Conservation (phyloP, 345 rosid species). For the Erucastrum elatum region DNA sequence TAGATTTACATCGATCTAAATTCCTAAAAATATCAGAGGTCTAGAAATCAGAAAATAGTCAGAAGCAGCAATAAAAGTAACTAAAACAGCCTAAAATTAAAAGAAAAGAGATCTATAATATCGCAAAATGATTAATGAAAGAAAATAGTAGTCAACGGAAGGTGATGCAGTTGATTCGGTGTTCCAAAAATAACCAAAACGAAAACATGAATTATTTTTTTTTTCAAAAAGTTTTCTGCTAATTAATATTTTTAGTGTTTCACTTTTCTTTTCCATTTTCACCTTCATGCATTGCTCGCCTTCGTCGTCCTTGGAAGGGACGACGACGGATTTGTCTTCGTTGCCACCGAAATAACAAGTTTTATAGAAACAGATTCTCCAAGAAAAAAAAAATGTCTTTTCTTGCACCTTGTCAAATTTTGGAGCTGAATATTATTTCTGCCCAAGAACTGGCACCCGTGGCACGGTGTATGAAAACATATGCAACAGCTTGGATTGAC, state of each 20-base stretch:
- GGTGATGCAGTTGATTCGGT: conserved; percentile 35
- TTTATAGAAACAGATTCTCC: background rate
- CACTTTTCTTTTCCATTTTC: conserved; percentile 29
- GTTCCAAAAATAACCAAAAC: conserved; percentile 33
- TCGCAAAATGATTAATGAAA: conserved; percentile 6
- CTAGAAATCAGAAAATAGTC: background rate
- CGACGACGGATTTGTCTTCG: conserved; percentile 37
- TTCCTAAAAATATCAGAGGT: background rate
- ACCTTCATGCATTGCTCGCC: conserved; percentile 35
- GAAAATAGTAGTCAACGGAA: conserved; percentile 35
- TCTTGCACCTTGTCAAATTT: conserved; percentile 58
- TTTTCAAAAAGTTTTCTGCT: background rate
- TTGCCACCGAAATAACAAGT: background rate
- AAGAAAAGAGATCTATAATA: conserved; percentile 20
- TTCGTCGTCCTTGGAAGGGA: conserved; percentile 40
- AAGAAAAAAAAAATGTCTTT: conserved; percentile 40
- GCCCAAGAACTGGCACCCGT: conserved; percentile 67
- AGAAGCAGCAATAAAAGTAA: background rate
- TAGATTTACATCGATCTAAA: background rate
- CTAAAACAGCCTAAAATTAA: background rate
- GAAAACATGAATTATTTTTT: conserved; percentile 18
- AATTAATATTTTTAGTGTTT: conserved; percentile 23
- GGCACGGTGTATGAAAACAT: conserved; percentile 71
- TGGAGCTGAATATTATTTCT: conserved; percentile 80
- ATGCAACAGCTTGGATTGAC: conserved; percentile 88